These are phyloP conservation scores for Exophiala calicioides DNA, from an alignment of 2,329 filamentous ascomycete genomes.

Conservation along the genomic window DNA sequence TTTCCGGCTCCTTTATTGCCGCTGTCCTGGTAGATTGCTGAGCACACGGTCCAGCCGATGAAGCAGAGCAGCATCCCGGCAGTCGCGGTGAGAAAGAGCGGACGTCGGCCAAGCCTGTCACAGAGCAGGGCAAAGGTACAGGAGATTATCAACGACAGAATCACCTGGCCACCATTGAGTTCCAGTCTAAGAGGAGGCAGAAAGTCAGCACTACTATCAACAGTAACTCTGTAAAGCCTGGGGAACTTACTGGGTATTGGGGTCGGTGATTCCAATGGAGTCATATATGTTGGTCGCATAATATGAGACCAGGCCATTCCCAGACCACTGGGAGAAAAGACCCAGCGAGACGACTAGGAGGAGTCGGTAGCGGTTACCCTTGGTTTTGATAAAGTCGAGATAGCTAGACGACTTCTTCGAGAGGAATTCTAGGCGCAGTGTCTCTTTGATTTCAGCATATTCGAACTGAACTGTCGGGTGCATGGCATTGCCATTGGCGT, in stretches of 20 bases:
- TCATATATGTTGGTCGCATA: constrained; percentile 42
- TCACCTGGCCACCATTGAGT: constrained; percentile 56
- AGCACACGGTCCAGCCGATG: constrained; percentile 45
- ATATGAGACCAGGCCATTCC: constrained; percentile 46
- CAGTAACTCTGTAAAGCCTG: too few relatives aligned
- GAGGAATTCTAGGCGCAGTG: constrained; percentile 59
- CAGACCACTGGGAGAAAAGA: constrained; percentile 60
- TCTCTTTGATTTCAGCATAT: constrained; percentile 66
- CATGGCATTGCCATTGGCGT: constrained; percentile 43
- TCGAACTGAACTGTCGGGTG: constrained; percentile 62
- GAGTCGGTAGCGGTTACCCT: constrained; percentile 57
- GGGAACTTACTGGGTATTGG: constrained; percentile 33
- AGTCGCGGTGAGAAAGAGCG: constrained; percentile 54
- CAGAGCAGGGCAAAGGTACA: constrained; percentile 58
- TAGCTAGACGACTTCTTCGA: constrained; percentile 54
- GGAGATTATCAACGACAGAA: constrained; percentile 61
- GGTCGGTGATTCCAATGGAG: constrained; percentile 62
- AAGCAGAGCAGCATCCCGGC: constrained; percentile 43
- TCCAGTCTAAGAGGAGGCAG: too few relatives aligned
- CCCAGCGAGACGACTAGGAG: constrained; percentile 56
- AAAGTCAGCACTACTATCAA: too few relatives aligned
- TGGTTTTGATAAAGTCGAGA: constrained; percentile 62
- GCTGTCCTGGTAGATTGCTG: constrained; percentile 37
- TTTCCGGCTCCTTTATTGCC: constrained; percentile 37
- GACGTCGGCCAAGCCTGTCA: constrained; percentile 58